Base-by-base conservation (phyloP, 768 basidiomycete genomes). In the Mycena metata region DNA sequence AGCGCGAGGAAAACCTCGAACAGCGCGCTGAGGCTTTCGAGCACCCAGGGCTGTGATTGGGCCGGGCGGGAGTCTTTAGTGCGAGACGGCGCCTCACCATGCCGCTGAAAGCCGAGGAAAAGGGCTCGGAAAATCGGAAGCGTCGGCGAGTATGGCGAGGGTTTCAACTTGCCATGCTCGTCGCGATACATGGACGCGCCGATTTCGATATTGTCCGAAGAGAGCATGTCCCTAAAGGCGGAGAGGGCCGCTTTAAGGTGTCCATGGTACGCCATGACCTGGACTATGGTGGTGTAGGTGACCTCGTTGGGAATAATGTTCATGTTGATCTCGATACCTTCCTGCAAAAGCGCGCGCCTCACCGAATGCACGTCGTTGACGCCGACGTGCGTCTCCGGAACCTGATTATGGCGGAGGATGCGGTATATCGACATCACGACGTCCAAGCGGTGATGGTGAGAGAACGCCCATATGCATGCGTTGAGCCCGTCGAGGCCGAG, bases 91-190 rank as follows among this genome's bases (percentile, higher is more conserved):
- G 76, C 73, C 39, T 79, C 69, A 43, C 86, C 92, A 71, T 92
- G 89, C 13, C 86, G 86, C 9, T 83, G 81, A 76, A 94, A 96
- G 1, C 92, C 94, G 19, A 91, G 83, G 74, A 96, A 95, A 45
- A 96, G 76, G 19, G 87, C 87, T 23, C 92, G 88, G 76, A 91
- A 96, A 36, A 88, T 81, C 23, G 85, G 78, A 52, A 87, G 74
- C 1, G 83, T 86, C 3, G 87, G 87, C 26, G 74, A 77, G 62
- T 83, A 86, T 10, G 74, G 73, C 13, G 64, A 66, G 2, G 79
- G 78, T 26, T 73, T 62, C 5, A 78, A 70, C 21, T 73, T 60
- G 6, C 77, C 77, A 21, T 75, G 67, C 3, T 80, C 75, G 21
- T 76, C 77, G 5, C 60, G 71, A 33, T 72, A 67, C 35, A 79